Evolutionary conservation across 2,329 filamentous ascomycete genomes (phyloP), one percentile per base, ranked within the genome.

Genomic region (Drechslerella coelobrocha): DNA sequence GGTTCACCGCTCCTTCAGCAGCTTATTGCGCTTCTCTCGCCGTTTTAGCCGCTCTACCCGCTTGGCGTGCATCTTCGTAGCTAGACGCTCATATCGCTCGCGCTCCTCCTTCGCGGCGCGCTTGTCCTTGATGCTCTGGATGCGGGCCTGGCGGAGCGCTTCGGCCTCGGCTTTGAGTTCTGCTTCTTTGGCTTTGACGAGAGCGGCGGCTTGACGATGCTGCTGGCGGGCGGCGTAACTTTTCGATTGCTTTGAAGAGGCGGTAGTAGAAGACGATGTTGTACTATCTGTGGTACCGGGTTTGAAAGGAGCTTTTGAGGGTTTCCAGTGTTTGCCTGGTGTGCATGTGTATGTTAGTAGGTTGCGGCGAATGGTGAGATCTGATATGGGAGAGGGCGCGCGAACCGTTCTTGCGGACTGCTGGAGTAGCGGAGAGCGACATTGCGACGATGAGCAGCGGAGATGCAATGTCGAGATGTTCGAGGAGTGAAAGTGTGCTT

Each of bases 91-190:
- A 78, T 93, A 97, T 75, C 93, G 84, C 77, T 92, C 91, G 80
- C 89, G 92, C 83, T 97, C 94, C 76, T 91, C 92, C 84, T 97
- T 97, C 56, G 88, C 90, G 19, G 87, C 89, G 75, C 91, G 86
- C 80, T 89, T 92, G 73, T 96, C 91, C 77, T 89, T 92, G 78
- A 97, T 90, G 9, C 84, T 84, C 77, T 92, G 85, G 60, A 94
- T 86, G 75, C 88, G 72, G 80, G 94, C 92, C 83, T 93, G 83
- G 81, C 91, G 85, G 79, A 89, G 89, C n/a, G 89, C 86, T 78
- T 96, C 92, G 81, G 96, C 97, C 81, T 97, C 94, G 0, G 92
- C 90, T 82, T 93, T 95, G 86, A 99, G 87, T 79, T 97, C 92
- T 80, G 90, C 92, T 81, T 97, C 94, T 77, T 91, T 92, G 34